A percentile compares a stretch with the other conserved stretches of the same genome.
phyloP scores from a whole-genome alignment of 2,329 filamentous ascomycete genomes.

The Penicillium sclerotiorum region DNA sequence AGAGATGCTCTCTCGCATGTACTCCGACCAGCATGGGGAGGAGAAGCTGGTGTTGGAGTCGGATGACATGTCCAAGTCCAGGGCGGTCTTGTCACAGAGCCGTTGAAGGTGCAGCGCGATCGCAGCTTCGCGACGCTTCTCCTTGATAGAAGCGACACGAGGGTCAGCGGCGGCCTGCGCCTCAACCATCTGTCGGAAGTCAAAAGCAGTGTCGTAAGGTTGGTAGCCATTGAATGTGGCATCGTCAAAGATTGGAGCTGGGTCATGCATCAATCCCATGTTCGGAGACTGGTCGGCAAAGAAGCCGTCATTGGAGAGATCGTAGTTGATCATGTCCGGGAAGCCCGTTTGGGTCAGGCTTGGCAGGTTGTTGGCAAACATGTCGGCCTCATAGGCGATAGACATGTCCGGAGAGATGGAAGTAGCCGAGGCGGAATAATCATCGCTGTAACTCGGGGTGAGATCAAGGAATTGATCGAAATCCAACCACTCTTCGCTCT shows the following conservation, averaged over 20 bases:
- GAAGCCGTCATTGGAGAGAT: slow-evolving; percentile 21
- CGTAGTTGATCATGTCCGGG: slow-evolving; percentile 27
- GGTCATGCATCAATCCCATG: slow-evolving; percentile 18
- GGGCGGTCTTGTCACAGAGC: slow-evolving; percentile 33
- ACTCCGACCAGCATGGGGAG: slow-evolving; percentile 36
- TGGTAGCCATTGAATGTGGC: slow-evolving; percentile 18
- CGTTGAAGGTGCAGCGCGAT: slow-evolving; percentile 46
- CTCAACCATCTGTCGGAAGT: slow-evolving; percentile 38
- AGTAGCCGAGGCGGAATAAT: slow-evolving; percentile 32
- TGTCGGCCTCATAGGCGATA: slow-evolving; percentile 29
- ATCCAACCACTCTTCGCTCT: slow-evolving; percentile 34
- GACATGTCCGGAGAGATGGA: slow-evolving; percentile 35
- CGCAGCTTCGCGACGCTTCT: slow-evolving; percentile 46
- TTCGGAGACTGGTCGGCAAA: slow-evolving; percentile 19
- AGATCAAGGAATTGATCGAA: slow-evolving; percentile 40
- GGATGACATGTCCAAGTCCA: slow-evolving; percentile 30
- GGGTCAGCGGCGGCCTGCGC: slow-evolving; percentile 41
- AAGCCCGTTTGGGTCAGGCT: slow-evolving; percentile 26
- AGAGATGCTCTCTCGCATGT: slow-evolving; percentile 30
- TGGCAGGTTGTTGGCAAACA: slow-evolving; percentile 23
- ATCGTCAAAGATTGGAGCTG: slow-evolving; percentile 20
- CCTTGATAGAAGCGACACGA: slow-evolving; percentile 38
- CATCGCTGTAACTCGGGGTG: slow-evolving; percentile 29
- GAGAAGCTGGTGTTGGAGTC: slow-evolving; percentile 36
- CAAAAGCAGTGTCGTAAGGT: slow-evolving; percentile 16